Percentiles rank a stretch among this genome's conserved stretches.
phyloP scores from a whole-genome alignment of 106 monocot genomes.

The Alisma plantagoaquatica region DNA sequence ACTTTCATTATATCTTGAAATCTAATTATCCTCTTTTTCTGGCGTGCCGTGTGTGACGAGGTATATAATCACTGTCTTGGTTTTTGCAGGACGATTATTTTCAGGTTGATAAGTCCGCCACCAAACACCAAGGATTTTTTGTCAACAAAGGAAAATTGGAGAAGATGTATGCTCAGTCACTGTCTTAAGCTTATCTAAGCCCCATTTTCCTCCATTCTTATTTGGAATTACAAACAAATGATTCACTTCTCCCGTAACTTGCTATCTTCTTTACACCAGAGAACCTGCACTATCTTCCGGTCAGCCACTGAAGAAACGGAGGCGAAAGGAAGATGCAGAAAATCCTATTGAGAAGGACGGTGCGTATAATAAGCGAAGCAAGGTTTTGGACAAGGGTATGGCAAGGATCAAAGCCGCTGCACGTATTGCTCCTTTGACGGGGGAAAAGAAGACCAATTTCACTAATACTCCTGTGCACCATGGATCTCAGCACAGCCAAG shows the following conservation, averaged over 20 bases:
- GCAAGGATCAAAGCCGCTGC: constrained; percentile 57
- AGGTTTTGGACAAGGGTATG: constrained; percentile 19
- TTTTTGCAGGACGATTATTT: constrained; percentile 94
- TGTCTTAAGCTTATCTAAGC: not conserved
- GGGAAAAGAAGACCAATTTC: constrained; percentile 28
- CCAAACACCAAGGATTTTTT: constrained; percentile 95
- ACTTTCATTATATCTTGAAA: too few species aligned
- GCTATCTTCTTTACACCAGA: constrained; percentile 25
- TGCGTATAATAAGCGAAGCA: too few species aligned
- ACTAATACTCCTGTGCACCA: constrained; percentile 10
- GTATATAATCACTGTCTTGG: too few species aligned
- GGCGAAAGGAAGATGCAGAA: constrained; percentile 66
- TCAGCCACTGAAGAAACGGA: constrained; percentile 62
- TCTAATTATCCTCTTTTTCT: too few species aligned
- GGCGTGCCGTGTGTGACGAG: too few species aligned
- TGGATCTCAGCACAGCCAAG: constrained; percentile 34
- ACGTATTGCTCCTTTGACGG: constrained; percentile 37
- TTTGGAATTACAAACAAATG: too few species aligned
- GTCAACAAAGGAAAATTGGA: constrained; percentile 85
- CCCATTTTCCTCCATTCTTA: not conserved
- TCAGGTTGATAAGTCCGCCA: constrained; percentile 82
- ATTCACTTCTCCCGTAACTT: too few species aligned
- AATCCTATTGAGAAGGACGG: constrained; percentile 18
- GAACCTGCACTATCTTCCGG: constrained; percentile 54
- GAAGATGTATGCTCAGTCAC: constrained; percentile 3